phyloP scores from a whole-genome alignment of 352 stramenopile genomes.

The Halophytophthora batemanensis region DNA sequence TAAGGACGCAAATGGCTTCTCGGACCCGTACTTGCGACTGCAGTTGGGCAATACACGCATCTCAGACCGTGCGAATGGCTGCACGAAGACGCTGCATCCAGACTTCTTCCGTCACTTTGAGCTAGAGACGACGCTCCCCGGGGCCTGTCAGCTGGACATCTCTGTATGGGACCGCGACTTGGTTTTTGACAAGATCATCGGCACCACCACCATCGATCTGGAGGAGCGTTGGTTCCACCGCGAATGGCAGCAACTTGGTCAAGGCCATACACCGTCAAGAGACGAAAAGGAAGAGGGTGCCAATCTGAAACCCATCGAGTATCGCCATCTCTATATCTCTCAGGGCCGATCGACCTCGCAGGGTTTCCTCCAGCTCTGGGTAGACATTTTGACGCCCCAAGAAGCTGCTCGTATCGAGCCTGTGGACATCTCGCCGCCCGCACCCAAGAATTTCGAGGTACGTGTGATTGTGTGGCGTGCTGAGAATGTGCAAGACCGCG shows the following conservation, averaged over 20 bases:
- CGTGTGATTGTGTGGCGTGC: conserved; percentile 89
- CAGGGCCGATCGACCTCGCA: conserved; percentile 68
- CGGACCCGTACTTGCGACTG: conserved; percentile 72
- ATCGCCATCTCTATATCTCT: conserved; percentile 77
- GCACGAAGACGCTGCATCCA: conserved; percentile 74
- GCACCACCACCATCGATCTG: conserved; percentile 88
- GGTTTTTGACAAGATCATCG: conserved; percentile 85
- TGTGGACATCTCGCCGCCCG: conserved; percentile 67
- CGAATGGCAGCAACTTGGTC: conserved; percentile 71
- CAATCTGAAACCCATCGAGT: conserved; percentile 84
- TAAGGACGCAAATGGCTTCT: conserved; percentile 77
- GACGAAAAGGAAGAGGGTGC: not conserved
- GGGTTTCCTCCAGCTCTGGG: conserved; percentile 76
- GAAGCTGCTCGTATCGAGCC: conserved; percentile 60
- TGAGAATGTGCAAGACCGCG: conserved; percentile 76
- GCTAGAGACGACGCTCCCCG: conserved; percentile 67
- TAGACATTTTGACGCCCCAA: conserved; percentile 86
- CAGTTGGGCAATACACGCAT: conserved; percentile 72
- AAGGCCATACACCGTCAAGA: conserved; percentile 9
- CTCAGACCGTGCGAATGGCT: conserved; percentile 63
- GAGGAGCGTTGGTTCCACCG: conserved; percentile 93
- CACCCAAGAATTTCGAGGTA: conserved; percentile 77
- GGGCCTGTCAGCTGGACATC: conserved; percentile 76
- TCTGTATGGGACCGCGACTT: conserved; percentile 79
- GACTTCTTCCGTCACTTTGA: conserved; percentile 75